These are phyloP conservation scores for Conoideocrella luteorostrata DNA, from an alignment of 2,329 filamentous ascomycete genomes.

Conservation along the genomic window DNA sequence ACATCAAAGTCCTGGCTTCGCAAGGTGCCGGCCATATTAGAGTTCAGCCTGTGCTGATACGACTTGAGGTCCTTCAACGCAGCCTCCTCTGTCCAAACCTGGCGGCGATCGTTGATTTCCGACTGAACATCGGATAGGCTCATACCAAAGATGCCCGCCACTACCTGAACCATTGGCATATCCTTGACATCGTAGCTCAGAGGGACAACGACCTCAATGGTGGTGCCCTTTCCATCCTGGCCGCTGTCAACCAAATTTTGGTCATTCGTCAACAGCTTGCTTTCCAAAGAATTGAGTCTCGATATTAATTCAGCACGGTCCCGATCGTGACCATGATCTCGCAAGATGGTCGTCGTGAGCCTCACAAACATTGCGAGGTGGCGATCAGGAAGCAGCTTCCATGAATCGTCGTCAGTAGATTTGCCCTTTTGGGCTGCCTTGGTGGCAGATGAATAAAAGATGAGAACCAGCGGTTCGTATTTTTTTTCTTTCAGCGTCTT, in stretches of 20 bases:
- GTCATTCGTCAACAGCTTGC: conserved; percentile 88
- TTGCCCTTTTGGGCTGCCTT: conserved; percentile 72
- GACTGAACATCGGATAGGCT: conserved; percentile 73
- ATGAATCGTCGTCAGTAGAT: conserved; percentile 75
- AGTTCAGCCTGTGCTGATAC: conserved; percentile 83
- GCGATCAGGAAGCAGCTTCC: conserved; percentile 87
- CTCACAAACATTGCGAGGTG: conserved; percentile 93
- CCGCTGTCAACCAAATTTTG: conserved; percentile 60
- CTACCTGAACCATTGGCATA: conserved; percentile 86
- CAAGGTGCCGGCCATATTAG: conserved; percentile 71
- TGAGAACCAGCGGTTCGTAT: conserved; percentile 86
- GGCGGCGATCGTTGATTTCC: conserved; percentile 77
- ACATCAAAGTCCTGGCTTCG: conserved; percentile 82
- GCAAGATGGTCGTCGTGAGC: conserved; percentile 71
- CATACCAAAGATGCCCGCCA: conserved; percentile 79
- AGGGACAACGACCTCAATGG: conserved; percentile 75
- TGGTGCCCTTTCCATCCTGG: conserved; percentile 33
- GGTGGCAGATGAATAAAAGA: conserved; percentile 92
- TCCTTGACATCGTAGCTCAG: conserved; percentile 91
- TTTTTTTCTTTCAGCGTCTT: conserved; percentile 89
- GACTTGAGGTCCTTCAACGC: conserved; percentile 87
- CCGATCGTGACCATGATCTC: conserved; percentile 76
- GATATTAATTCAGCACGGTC: conserved; percentile 79
- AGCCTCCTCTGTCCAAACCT: conserved; percentile 83
- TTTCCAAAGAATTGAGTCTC: conserved; percentile 76